Base-by-base conservation (phyloP, 306 rosid genomes). In the Prosopis cineraria region DNA sequence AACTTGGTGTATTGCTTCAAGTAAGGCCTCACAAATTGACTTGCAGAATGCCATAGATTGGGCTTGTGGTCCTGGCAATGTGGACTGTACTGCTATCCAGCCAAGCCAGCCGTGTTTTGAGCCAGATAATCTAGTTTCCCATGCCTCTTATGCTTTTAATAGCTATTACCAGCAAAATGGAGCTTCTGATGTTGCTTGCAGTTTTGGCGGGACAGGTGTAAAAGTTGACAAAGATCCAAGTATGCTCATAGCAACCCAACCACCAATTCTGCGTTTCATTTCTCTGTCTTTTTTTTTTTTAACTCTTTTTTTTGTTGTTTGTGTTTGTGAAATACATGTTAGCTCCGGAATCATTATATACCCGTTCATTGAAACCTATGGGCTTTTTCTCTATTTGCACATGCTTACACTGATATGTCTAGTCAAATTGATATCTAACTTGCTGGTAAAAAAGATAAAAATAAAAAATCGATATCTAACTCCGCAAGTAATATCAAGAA, bases 1-100 rank as follows among this genome's bases (percentile, higher is more conserved):
- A 22, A 64, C 90, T 12, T 95, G 99, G 99, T 93, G 99, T 91
- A 95, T 95, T 73, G 98, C 97, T 73, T 91, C 98, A 3, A 89
- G 72, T 80, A 93, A 91, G 85, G 91, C 99, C 41, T 73, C 90
- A 3, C 94, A 93, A 72, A 90, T 84, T 7, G 98, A 93, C 76
- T 86, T 95, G 91, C 96, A 95, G 75, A 95, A 90, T 73, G 99
- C 99, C 50, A 66, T 95, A 66, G 94, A 95, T 75, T 95, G 97
- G 99, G 99, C 98, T 27, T 95, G 99, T 81, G 93, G 99, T 74
- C 79, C 97, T 55, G 99, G 99, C 73, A 93, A 95, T 74, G 97
- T 95, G 77, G 99, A 95, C 82, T 93, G 99, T 77, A 89, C 93
- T 0, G 88, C 97, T 3, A 89, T 93, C 80, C 98, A 96, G 87